Evolutionary conservation across 805 yeast genomes (phyloP).

Genomic region (Lachancea meyersii): DNA sequence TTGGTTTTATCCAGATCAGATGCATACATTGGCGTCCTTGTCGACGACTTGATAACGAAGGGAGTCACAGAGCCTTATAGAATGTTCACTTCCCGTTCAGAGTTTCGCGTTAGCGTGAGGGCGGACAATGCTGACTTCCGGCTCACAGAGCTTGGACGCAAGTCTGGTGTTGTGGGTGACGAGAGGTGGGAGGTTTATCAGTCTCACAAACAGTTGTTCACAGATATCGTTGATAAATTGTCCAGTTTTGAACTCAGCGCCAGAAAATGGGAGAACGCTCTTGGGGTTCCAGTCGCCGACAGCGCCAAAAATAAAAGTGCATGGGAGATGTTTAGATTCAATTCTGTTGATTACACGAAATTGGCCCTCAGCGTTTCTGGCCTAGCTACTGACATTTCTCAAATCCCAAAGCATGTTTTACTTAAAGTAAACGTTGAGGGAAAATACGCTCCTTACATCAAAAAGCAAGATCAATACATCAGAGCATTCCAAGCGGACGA

Average conservation of each 20-base stretch:
- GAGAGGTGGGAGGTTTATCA: constrained; percentile 47
- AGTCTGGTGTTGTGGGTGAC: constrained; percentile 59
- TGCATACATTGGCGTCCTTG: constrained; percentile 86
- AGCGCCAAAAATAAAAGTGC: constrained; percentile 54
- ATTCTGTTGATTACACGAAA: constrained; percentile 34
- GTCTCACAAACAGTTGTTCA: constrained; percentile 41
- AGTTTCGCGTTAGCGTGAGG: constrained; percentile 81
- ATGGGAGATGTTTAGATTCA: constrained; percentile 63
- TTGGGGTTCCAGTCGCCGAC: constrained; percentile 47
- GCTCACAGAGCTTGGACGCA: constrained; percentile 62
- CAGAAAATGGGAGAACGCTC: constrained; percentile 51
- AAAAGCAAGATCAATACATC: constrained; percentile 63
- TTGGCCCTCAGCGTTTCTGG: constrained; percentile 33
- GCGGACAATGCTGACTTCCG: constrained; percentile 92
- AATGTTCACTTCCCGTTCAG: constrained; percentile 96
- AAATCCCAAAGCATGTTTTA: constrained; percentile 41
- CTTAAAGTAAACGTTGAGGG: constrained; percentile 72
- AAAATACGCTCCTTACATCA: constrained; percentile 72
- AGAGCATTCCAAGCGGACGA: constrained; percentile 84
- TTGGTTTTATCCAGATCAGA: constrained; percentile 65
- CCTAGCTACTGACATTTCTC: constrained; percentile 25
- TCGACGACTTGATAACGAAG: constrained; percentile 89
- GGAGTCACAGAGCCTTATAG: constrained; percentile 97
- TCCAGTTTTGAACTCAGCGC: constrained; percentile 44
- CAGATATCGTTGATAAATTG: constrained; percentile 42